phyloP scores from a whole-genome alignment of 768 basidiomycete species.

The Roridomyces roridus region DNA sequence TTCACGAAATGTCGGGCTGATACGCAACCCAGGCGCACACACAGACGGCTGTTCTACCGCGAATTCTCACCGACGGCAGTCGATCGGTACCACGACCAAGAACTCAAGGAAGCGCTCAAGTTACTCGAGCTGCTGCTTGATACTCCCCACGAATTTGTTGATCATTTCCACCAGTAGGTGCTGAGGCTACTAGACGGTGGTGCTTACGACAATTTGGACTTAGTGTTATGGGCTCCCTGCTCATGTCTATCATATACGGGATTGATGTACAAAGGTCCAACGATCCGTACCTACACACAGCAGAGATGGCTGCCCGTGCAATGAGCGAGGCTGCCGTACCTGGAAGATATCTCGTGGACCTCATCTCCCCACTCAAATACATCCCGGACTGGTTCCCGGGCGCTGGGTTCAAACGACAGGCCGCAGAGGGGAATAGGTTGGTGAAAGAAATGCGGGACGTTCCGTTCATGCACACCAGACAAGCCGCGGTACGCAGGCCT shows the following conservation, averaged over 20 bases:
- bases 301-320: not conserved
- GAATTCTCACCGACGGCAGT: too few species aligned
- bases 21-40: not conserved
- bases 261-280: not conserved
- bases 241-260: not conserved
- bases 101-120: not conserved
- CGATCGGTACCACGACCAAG: too few species aligned
- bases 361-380: constrained; percentile 26
- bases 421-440: constrained; percentile 13
- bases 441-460: not conserved
- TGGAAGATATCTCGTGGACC: constrained; percentile 10
- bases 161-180: not conserved
- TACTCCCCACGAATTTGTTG: not conserved
- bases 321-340: not conserved
- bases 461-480: not conserved
- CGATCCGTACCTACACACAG: not conserved
- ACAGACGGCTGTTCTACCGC: not conserved
- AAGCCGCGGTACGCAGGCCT: not conserved
- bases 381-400: constrained; percentile 27
- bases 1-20: not conserved
- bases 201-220: not conserved
- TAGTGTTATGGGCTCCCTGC: not conserved
- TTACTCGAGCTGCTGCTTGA: too few species aligned
- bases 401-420: constrained; percentile 24
- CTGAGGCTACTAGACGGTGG: not conserved